Base-by-base conservation (phyloP, 495 filamentous ascomycete genomes). In the Tricharina praecox region DNA sequence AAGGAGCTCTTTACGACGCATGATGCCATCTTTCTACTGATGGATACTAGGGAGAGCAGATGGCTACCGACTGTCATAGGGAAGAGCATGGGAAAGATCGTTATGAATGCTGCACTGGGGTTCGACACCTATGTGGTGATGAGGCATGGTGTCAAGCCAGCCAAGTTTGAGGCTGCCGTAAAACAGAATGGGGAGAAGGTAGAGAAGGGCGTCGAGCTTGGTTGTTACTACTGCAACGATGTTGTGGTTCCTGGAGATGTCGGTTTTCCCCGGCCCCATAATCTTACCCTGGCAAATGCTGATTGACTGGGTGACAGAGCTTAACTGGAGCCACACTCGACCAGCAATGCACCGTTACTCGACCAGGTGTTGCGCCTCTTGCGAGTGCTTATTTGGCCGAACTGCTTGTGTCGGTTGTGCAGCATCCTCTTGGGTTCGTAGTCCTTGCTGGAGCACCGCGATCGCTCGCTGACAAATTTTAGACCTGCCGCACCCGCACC, bases 21-120 rank as follows among this genome's bases (percentile, higher is more conserved):
- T 58, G 90, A 97, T 63, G 88, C 72, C 21, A 78, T 96, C 16
- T 96, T 97, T 62, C 70, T 97, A 26, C 71, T 97, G 3, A 94
- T 95, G 88, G 90, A 97, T 53, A 93, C 85, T 4, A 72, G 90
- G 48, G 90, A 97, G 63, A 87, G 81, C 37, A 70, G 90, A 50
- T 97, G 90, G 90, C 65, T 97, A 40, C 90, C 90, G n/a, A 96
- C 87, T 0, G 76, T 97, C 7, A 95, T 97, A 82, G 90, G 82
- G 5, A 96, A 95, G 58, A 78, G 85, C 9, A 73, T 78, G 19
- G 81, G 81, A 23, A 97, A 97, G 63, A 82, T 96, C 44, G 87
- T 95, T 15, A 76, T 97, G 75, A 97, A 95, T 64, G 85, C 87
- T 23, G 90, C 90, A 13, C 69, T 97, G 37, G 90, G 90, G 0